Conservation (phyloP, 805 yeast genomes). For the Martiniozyma abietophila region DNA sequence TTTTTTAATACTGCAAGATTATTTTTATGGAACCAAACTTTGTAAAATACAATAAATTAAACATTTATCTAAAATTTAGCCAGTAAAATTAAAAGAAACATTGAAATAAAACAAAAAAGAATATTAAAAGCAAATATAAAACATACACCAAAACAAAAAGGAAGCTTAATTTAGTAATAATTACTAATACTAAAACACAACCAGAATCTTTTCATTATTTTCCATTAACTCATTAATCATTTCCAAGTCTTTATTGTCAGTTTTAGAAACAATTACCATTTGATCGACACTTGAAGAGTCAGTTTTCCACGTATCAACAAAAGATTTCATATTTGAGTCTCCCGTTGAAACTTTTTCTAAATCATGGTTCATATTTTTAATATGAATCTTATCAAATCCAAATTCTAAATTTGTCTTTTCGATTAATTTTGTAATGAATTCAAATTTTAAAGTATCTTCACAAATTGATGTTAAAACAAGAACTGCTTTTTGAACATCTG, state of each 20-base stretch:
- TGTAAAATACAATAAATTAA: no score
- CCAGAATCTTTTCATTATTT: constrained; percentile 19
- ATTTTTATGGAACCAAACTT: no score
- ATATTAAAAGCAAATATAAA: no score
- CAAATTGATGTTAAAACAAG: constrained; percentile 7
- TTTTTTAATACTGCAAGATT: no score
- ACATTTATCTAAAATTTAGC: no score
- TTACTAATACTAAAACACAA: constrained; percentile 19
- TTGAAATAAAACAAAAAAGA: no score
- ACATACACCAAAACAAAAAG: no score
- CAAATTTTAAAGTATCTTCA: constrained; percentile 1
- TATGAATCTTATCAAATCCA: constrained; percentile 2
- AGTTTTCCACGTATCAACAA: constrained; percentile 5
- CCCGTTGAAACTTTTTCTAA: constrained; percentile 1
- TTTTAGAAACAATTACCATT: constrained; percentile 16
- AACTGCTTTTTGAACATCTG: constrained; percentile 8
- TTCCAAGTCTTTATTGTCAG: constrained; percentile 5
- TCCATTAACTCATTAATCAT: constrained; percentile 15
- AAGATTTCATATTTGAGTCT: constrained; percentile 2
- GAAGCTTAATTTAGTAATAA: no score
- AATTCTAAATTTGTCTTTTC: constrained; percentile 1
- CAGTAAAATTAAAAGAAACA: no score
- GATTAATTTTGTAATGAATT: constrained; percentile 1
- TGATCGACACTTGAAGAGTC: constrained; percentile 13
- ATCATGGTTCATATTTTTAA: background rate